A percentile compares a stretch with the other conserved stretches of the same genome.
These are phyloP conservation scores for Quercus cerris DNA, from an alignment of 306 rosid genomes.

Conservation along the genomic window DNA sequence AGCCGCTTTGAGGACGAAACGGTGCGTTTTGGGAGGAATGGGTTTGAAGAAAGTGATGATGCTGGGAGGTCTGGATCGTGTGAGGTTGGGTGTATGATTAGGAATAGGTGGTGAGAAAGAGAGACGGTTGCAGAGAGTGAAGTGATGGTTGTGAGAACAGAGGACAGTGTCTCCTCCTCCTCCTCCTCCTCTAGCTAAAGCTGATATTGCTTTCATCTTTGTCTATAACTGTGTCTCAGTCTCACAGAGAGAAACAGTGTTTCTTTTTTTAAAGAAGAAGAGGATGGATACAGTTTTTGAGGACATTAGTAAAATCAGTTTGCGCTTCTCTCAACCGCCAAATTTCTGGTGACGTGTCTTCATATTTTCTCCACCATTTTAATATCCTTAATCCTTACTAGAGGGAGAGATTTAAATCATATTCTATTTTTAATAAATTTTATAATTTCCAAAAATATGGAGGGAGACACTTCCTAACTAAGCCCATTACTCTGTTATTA, in stretches of 20 bases:
- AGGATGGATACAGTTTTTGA: background rate
- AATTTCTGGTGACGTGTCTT: slow-evolving; percentile 34
- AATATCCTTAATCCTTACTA: no score
- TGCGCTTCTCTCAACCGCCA: slow-evolving; percentile 35
- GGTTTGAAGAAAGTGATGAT: slow-evolving; percentile 22
- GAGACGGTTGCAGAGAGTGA: slow-evolving; percentile 22
- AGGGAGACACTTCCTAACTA: no score
- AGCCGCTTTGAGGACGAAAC: slow-evolving; percentile 47
- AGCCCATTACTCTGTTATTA: no score
- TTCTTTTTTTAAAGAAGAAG: no score
- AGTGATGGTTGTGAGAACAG: slow-evolving; percentile 4
- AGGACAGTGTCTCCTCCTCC: slow-evolving; percentile 15
- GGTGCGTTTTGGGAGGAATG: slow-evolving; percentile 9
- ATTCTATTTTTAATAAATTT: no score
- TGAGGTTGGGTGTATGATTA: background rate
- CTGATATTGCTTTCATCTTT: slow-evolving; percentile 19
- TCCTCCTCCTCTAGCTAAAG: slow-evolving; percentile 16
- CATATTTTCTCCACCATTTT: slow-evolving; percentile 15
- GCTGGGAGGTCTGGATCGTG: slow-evolving; percentile 5
- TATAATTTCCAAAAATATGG: no score
- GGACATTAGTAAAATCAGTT: background rate
- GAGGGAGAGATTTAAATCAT: no score
- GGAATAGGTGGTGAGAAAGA: slow-evolving; percentile 13
- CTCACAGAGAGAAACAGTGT: no score
- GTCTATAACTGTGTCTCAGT: background rate